phyloP scores from a whole-genome alignment of 106 monocot species.

The Dioscorea zingiberensis region DNA sequence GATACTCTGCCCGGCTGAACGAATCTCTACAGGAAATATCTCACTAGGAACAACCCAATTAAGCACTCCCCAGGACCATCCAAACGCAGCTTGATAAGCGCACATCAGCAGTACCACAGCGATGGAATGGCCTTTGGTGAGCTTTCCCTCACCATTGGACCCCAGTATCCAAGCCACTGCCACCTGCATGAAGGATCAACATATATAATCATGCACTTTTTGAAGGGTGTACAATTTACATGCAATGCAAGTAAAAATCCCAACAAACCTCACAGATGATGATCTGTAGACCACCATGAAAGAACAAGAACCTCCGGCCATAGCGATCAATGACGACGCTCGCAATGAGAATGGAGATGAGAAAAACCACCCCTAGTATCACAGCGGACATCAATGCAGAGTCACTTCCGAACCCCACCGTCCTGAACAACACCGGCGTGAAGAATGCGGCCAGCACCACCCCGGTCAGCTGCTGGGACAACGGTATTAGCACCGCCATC shows the following conservation, averaged over 20 bases:
- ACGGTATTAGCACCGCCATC: constrained; percentile 30
- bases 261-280: constrained; percentile 25
- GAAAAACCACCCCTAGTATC: too few relatives aligned
- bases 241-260: too few relatives aligned
- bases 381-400: too few relatives aligned
- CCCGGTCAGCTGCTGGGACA: constrained; percentile 44
- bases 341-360: too few relatives aligned
- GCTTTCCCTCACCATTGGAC: constrained; percentile 14
- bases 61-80: constrained; percentile 55
- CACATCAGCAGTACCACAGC: constrained; percentile 43
- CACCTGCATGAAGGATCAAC: constrained; percentile 37
- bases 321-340: too few relatives aligned
- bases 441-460: constrained; percentile 28
- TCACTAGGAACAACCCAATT: too few relatives aligned
- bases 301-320: constrained; percentile 16
- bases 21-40: constrained; percentile 55
- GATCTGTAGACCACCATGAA: constrained; percentile 10
- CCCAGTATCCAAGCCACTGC: constrained; percentile 30
- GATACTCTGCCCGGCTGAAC: constrained; percentile 51
- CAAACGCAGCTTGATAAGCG: constrained; percentile 31
- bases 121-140: constrained; percentile 7
- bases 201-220: constrained; percentile 26
- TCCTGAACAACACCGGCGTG: constrained; percentile 33
- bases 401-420: constrained; percentile 30
- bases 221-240: constrained; percentile 32